Evolutionary conservation across 2,329 filamentous ascomycete species (phyloP).

Genomic region (Sporothrix protearum): DNA sequence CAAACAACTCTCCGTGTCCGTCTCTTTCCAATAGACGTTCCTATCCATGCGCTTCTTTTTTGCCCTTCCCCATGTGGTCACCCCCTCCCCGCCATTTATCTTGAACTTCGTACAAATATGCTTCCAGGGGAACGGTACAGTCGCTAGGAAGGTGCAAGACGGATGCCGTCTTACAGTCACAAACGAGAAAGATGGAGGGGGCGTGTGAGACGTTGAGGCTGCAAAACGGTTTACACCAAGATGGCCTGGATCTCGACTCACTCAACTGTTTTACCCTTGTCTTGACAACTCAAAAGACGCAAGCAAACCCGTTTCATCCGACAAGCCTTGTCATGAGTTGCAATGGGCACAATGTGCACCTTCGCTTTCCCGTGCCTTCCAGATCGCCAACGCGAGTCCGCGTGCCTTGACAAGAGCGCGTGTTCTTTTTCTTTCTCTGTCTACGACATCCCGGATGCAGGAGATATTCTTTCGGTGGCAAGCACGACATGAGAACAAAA

Average conservation of each 20-base stretch:
- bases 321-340: neutral
- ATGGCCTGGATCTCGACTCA: neutral
- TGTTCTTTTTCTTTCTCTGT: neutral
- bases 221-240: neutral
- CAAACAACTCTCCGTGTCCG: neutral
- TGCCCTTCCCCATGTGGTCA: neutral
- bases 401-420: neutral
- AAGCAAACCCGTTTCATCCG: slow-evolving; percentile 7
- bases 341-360: no score
- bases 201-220: slow-evolving; percentile 9
- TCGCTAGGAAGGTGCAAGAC: neutral
- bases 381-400: neutral
- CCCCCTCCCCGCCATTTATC: neutral
- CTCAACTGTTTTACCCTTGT: neutral
- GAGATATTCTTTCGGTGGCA: neutral
- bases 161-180: neutral
- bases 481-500: neutral
- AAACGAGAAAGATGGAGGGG: neutral
- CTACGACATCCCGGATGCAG: neutral
- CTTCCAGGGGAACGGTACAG: slow-evolving; percentile 10
- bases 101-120: no score
- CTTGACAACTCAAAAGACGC: neutral
- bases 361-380: slow-evolving; percentile 11
- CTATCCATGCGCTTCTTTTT: neutral
- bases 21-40: neutral